These are phyloP conservation scores for Nakaseomyces delphensis DNA, from an alignment of 1,139 yeast species.

Conservation along the genomic window DNA sequence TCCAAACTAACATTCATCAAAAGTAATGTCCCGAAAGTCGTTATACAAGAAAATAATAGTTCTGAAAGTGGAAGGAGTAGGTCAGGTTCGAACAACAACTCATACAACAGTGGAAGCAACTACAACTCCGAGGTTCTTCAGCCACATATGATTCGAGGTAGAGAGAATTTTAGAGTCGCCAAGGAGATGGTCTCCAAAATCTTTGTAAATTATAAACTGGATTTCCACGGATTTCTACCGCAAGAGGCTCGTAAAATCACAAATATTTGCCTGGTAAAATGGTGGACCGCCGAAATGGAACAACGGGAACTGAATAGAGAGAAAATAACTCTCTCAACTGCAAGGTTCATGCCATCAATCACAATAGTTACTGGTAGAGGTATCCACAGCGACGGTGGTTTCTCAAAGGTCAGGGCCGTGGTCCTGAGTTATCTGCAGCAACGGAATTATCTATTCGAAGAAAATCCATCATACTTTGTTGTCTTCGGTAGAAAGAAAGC, in stretches of 20 bases:
- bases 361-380: constrained; percentile 54
- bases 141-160: constrained; percentile 7
- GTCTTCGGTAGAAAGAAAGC: constrained; percentile 36
- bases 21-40: not conserved
- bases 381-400: constrained; percentile 48
- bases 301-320: constrained; percentile 37
- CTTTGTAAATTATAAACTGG: constrained; percentile 33
- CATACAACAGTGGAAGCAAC: too few species aligned
- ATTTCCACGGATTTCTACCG: constrained; percentile 45
- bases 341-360: constrained; percentile 34
- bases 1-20: constrained; percentile 1
- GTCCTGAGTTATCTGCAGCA: constrained; percentile 35
- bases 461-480: constrained; percentile 38
- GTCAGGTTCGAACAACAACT: not conserved
- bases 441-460: constrained; percentile 37
- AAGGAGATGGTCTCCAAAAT: constrained; percentile 12
- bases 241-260: constrained; percentile 38
- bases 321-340: constrained; percentile 27
- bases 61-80: not conserved
- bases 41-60: not conserved
- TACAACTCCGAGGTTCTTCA: not conserved
- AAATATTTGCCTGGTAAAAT: constrained; percentile 32
- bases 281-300: constrained; percentile 49
- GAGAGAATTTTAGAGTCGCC: constrained; percentile 12
- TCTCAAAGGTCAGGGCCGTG: constrained; percentile 37